A percentile compares a stretch with the other conserved stretches of the same genome.
These are phyloP conservation scores for Paraleonurus japonicus DNA, from an alignment of 257 asterid genomes.

Conservation along the genomic window DNA sequence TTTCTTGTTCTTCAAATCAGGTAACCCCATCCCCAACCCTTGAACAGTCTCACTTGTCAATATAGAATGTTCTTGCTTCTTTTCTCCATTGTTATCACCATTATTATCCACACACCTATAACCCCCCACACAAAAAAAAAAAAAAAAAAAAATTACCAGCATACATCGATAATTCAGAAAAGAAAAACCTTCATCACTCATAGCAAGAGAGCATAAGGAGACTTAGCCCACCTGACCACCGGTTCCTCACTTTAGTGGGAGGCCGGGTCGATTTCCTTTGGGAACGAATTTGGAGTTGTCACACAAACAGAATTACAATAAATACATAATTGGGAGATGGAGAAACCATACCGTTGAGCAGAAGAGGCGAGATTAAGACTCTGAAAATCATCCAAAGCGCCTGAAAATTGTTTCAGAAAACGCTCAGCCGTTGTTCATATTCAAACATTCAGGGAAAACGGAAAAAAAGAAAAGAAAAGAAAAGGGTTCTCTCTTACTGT, in stretches of 20 bases:
- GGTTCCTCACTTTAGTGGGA: too few species aligned
- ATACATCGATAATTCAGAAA: neutral
- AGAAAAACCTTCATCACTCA: slow-evolving; percentile 6
- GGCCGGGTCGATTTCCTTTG: too few species aligned
- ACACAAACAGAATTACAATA: neutral
- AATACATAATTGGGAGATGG: neutral
- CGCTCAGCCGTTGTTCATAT: neutral
- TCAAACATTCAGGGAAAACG: too few species aligned
- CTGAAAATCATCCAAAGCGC: slow-evolving; percentile 99
- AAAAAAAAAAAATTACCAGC: neutral
- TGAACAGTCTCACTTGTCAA: slow-evolving; percentile 51
- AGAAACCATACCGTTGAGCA: slow-evolving; percentile 58
- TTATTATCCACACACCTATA: slow-evolving; percentile 42
- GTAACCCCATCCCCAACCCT: slow-evolving; percentile 93
- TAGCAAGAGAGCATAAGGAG: slow-evolving; percentile 2
- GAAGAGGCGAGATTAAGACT: slow-evolving; percentile 76
- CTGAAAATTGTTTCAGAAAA: slow-evolving; percentile 42
- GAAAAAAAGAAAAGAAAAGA: neutral
- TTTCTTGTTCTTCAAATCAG: slow-evolving; percentile 83
- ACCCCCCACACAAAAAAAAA: slow-evolving; percentile 6
- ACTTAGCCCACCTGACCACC: too few species aligned
- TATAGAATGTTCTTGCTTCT: slow-evolving; percentile 43
- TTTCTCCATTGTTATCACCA: slow-evolving; percentile 34
- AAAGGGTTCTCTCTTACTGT: slow-evolving; percentile 54
- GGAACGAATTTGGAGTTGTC: too few species aligned